Base-by-base conservation (phyloP, 306 rosid genomes). In the Dryas alaskensis region DNA sequence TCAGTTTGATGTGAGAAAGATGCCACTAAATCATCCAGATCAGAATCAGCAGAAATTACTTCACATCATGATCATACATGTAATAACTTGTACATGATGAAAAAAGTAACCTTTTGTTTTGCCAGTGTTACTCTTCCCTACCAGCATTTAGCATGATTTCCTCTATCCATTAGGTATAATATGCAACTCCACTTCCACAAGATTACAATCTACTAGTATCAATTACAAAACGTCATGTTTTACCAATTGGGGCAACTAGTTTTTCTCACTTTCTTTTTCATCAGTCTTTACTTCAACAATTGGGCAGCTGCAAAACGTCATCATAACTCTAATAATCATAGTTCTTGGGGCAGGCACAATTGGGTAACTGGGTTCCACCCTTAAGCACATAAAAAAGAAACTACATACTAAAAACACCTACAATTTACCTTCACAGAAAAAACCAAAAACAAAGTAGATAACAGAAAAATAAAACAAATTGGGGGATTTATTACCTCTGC, bases 401-500 rank as follows among this genome's bases (percentile, higher is more conserved):
- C 9, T 16, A 3, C 10, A 65, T 4, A 65, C 39, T 19, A n/a
- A 65, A 46, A 10, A 64, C 2, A 43, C 68, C 2, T 16, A 63
- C 4, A 57, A 10, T 4, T 25, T 40, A 63, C 11, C 19, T n/a
- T 2, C 9, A 16, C 17, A 19, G 2, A 22, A 43, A n/a, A 14
- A 52, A 9, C 2, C 5, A 51, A 27, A 5, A 22, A 61, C 11
- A 11, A 17, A 63, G 22, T 22, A 22, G 22, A 22, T 22, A 22
- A 47, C 39, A 31, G 37, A 31, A 31, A 31, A 31, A 31, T 31
- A 22, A 19, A 22, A 16, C 4, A 65, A 66, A 44, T 39, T n/a
- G 53, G 45, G 59, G 13, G 17, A n/a, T 7, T 31, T 6, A 52
- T 25, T 74, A 84, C 88, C 85, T 84, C 85, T 40, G 85, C 88